Evolutionary conservation across 1,284 basidiomycete species (phyloP), one percentile per base, ranked within the genome.

Genomic region (Ceratobasidium papillatum): DNA sequence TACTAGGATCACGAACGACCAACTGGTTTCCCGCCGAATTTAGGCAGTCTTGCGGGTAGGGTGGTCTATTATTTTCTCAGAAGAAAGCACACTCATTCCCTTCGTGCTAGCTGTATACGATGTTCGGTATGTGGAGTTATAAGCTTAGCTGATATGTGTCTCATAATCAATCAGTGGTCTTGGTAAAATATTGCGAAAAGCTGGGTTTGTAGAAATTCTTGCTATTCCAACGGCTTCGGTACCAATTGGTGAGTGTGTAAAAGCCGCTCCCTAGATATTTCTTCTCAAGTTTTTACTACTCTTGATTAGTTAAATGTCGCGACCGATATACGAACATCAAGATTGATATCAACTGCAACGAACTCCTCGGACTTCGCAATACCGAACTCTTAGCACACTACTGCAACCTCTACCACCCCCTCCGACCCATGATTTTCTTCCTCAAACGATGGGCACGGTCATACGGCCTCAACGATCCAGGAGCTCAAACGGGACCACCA

Each of bases 301-400:
- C 45, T 49, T 34, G 3, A 64, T 34, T 76, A 89, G 89, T 89
- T 22, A 88, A 87, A 78, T 86, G 87, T 75, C 78, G 73, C 9
- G 87, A 90, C 76, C 82, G 81, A 1, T n/a, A 32, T 0, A 86
- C 85, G 0, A 79, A 80, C 7, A 76, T 89, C 30, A 75, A 82
- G 0, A 86, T 87, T 76, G 89, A 90, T 76, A 81, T 90, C 73
- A 89, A 89, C 77, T 82, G 89, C 71, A 90, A 90, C 78, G 86
- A 88, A 41, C 85, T 85, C 14, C 82, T 90, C 0, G 89, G 89
- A 0, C 75, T 85, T 0, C 77, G 82, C 58, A 90, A 89, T 75
- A 87, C 88, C 0, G 74, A 80, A 11, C 79, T 91, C 65, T 80
- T 91, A 54, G 80, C 79, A 30, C 79, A 79, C 7, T 90, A 90